These are phyloP conservation scores for Magnusiomyces ingens DNA, from an alignment of 1,139 yeast species.

Conservation along the genomic window DNA sequence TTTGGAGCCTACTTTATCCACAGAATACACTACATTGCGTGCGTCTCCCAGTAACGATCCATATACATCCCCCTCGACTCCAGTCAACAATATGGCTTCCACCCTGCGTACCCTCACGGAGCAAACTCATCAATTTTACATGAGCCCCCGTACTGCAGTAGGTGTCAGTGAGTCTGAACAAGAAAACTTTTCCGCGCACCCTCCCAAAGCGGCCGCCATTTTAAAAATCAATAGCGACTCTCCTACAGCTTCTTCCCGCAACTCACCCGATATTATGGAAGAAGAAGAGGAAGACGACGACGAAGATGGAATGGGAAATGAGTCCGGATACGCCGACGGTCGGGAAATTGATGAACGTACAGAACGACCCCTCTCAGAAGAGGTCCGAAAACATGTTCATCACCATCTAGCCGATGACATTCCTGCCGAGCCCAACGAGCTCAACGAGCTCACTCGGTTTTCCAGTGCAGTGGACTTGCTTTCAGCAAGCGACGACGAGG, in stretches of 20 bases:
- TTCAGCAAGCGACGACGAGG: no score
- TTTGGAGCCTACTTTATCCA: not conserved
- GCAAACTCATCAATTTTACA: conserved; percentile 1
- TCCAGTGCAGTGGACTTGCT: no score
- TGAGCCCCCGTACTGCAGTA: not conserved
- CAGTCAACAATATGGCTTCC: not conserved
- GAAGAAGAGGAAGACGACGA: conserved; percentile 1
- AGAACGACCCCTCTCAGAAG: not conserved
- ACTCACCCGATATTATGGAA: not conserved
- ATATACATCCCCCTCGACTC: not conserved
- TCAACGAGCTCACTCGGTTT: no score
- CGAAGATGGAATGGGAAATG: conserved; percentile 1
- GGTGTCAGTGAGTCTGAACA: not conserved
- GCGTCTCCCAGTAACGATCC: not conserved
- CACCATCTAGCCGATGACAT: not conserved
- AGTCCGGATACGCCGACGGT: not conserved
- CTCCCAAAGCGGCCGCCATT: not conserved
- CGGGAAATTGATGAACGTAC: conserved; percentile 3
- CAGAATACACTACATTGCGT: not conserved
- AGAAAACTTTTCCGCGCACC: not conserved
- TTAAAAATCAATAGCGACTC: not conserved
- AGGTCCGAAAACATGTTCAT: not conserved
- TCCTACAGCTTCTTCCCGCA: not conserved
- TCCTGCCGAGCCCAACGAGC: no score
- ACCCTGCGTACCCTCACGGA: not conserved